phyloP scores from a whole-genome alignment of 1,284 basidiomycete species.

The Ganoderma sinense region DNA sequence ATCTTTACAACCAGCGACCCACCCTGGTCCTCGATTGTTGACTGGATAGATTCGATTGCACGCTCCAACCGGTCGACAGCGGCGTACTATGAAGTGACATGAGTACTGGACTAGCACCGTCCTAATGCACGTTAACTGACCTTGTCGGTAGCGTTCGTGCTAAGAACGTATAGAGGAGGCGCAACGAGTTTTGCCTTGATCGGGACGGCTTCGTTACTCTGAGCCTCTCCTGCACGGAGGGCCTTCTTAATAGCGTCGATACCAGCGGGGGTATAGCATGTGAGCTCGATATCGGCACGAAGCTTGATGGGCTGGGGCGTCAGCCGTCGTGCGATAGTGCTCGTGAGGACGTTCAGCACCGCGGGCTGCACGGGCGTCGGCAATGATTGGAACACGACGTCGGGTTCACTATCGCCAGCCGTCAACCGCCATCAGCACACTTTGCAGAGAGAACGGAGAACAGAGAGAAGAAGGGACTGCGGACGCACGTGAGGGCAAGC shows the following conservation, averaged over 20 bases:
- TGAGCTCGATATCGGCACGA: conserved; percentile 97
- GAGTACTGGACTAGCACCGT: neutral
- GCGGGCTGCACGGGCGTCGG: conserved; percentile 65
- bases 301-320: conserved; percentile 99
- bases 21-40: conserved; percentile 84
- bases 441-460: neutral
- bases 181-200: conserved; percentile 98
- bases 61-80: conserved; percentile 94
- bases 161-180: conserved; percentile 95
- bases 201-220: conserved; percentile 90
- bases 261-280: conserved; percentile 96
- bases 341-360: conserved; percentile 75
- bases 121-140: conserved; percentile 42
- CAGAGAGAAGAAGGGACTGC: neutral
- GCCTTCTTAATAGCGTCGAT: conserved; percentile 98
- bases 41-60: conserved; percentile 91
- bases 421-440: conserved; percentile 4
- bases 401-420: conserved; percentile 74
- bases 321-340: conserved; percentile 93
- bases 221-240: conserved; percentile 86
- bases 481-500: conserved; percentile 86
- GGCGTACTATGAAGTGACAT: conserved; percentile 59
- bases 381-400: conserved; percentile 84
- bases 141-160: conserved; percentile 98
- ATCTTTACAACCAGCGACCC: conserved; percentile 95